Evolutionary conservation across 2,329 filamentous ascomycete genomes (phyloP), one percentile per base, ranked within the genome.

Genomic region (Canariomyces notabilis): DNA sequence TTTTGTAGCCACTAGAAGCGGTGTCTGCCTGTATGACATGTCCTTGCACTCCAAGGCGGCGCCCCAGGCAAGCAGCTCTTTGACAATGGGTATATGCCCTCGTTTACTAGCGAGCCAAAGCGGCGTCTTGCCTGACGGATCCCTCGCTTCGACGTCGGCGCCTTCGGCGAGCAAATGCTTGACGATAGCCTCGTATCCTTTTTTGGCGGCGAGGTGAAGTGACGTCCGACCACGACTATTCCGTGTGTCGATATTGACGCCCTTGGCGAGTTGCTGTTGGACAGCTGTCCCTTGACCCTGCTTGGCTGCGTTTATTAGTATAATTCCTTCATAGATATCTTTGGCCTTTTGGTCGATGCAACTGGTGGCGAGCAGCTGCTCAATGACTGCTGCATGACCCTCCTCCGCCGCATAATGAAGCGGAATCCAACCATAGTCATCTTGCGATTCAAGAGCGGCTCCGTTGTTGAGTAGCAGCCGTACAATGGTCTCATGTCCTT

Each of bases 81-180:
- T 31, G 4, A 31, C 22, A 4, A 19, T 15, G 19, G 23, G 7
- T n/a, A 16, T n/a, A n/a, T 35, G 4, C 23, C 18, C 18, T 36
- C 9, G 9, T 9, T 14, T 9, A 1, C 6, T 22, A 8, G 45
- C 45, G 2, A 21, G 6, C 6, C 12, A 6, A 2, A 48, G 23
- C 26, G 45, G 41, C 19, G 45, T 51, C 14, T 9, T 7, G 8
- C 33, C 37, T 9, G 12, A 3, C 1, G 26, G 29, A 34, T 44
- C 31, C 20, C 35, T 42, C 12, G 9, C n/a, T 22, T 49, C 37
- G 14, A 40, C 22, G 7, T 53, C 20, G 6, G 31, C 40, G 12
- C 31, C 45, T 5, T 37, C 18, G 7, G 35, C 35, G 14, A 51
- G 38, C 11, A 51, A 21, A 0, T 48, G n/a, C 29, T 40, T 29